Evolutionary conservation across 1,139 yeast species (phyloP).

Genomic region (Hansenula sp.): DNA sequence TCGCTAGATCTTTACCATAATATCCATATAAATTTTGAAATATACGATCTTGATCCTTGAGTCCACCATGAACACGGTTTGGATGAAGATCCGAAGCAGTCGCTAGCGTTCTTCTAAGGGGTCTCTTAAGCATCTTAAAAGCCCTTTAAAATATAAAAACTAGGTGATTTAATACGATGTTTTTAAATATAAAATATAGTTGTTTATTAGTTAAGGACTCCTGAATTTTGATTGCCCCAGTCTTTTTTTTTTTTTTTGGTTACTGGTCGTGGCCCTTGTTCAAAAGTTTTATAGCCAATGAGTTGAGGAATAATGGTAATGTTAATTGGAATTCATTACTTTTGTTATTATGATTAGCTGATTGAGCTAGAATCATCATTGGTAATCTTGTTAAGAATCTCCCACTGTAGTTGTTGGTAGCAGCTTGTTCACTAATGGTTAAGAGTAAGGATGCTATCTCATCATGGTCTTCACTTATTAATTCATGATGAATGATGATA

Average conservation of each 20-base stretch:
- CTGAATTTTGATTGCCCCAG: neutral
- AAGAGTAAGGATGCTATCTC: neutral
- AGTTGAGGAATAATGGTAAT: neutral
- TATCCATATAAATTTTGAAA: constrained; percentile 77
- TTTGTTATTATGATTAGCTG: neutral
- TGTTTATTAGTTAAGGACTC: neutral
- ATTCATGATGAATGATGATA: neutral
- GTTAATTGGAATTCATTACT: neutral
- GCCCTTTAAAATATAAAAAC: too few species aligned
- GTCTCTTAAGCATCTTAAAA: neutral
- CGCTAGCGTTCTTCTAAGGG: constrained; percentile 19
- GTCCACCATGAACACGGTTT: constrained; percentile 66
- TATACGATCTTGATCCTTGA: constrained; percentile 78
- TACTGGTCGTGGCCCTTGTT: too few species aligned
- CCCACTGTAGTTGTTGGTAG: constrained; percentile 7
- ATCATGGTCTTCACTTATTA: neutral
- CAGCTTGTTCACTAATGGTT: too few species aligned
- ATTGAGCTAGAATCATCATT: neutral
- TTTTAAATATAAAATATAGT: neutral
- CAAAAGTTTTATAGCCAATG: neutral
- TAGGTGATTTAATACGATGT: too few species aligned
- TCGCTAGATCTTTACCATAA: constrained; percentile 70
- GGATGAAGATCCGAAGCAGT: constrained; percentile 39
- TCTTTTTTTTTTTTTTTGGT: too few species aligned
- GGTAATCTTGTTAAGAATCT: constrained; percentile 8